phyloP scores from a whole-genome alignment of 805 yeast species.

The Ogataea henricii region DNA sequence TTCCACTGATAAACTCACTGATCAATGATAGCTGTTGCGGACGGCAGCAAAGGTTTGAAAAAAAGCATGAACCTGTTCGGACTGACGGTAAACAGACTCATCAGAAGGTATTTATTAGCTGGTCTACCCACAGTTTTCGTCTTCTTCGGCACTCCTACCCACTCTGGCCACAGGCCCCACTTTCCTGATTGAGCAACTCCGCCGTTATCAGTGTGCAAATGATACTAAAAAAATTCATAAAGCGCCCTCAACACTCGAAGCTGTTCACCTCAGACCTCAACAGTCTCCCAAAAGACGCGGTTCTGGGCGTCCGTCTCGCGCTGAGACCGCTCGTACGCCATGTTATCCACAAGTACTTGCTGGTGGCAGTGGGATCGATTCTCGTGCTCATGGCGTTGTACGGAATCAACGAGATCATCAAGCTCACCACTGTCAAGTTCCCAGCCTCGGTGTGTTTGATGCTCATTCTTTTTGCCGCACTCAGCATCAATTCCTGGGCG shows the following conservation, averaged over 20 bases:
- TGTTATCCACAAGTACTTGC: constrained; percentile 44
- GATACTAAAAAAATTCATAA: neutral
- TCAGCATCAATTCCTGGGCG: constrained; percentile 41
- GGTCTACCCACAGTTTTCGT: no score
- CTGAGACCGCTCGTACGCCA: constrained; percentile 29
- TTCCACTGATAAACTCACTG: neutral
- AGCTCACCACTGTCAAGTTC: constrained; percentile 50
- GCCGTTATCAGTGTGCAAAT: constrained; percentile 2
- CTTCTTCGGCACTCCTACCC: neutral
- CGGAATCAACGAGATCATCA: constrained; percentile 52
- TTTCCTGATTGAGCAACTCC: constrained; percentile 8
- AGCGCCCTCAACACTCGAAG: neutral
- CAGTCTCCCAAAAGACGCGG: neutral
- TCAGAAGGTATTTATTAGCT: neutral
- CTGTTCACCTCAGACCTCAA: constrained; percentile 4
- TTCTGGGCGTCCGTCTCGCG: constrained; percentile 4
- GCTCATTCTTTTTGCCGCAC: constrained; percentile 54
- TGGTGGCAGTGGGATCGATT: constrained; percentile 52
- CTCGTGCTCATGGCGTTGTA: constrained; percentile 49
- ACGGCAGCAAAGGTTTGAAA: neutral
- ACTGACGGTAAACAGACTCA: neutral
- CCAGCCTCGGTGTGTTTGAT: constrained; percentile 75
- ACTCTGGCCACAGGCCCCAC: constrained; percentile 3
- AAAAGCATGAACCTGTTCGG: neutral
- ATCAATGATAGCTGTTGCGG: neutral